Base-by-base conservation (phyloP, 148 eudicot genomes). In the Talinum fruticosum region DNA sequence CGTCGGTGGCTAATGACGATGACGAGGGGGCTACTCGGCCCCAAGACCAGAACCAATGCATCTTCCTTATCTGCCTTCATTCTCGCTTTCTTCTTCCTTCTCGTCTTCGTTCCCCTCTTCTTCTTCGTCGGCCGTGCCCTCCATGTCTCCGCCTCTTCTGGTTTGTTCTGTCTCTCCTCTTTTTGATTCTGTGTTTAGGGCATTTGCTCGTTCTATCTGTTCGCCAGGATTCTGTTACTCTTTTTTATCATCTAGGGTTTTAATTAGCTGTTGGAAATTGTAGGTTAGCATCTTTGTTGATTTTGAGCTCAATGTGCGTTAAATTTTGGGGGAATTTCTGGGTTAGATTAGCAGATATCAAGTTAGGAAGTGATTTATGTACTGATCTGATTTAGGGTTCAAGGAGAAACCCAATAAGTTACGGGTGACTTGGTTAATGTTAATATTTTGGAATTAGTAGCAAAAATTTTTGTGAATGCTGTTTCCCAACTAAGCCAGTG, bases 41-140 rank as follows among this genome's bases (percentile, higher is more conserved):
- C 84, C 74, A 85, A 79, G 81, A 80, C 69, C 75, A 89, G 86
- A 75, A 80, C 78, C 81, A 24, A 36, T 81, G 90, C 90, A 89
- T 78, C 81, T 70, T 74, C 82, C 32, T 57, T 82, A 24, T 62
- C 86, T 6, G 68, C 87, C 65, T 59, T 76, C 54, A 41, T 88
- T 74, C 81, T 90, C 34, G 79, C 82, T 66, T 57, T 91, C 82
- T 78, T 87, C 71, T 62, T 84, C 24, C 67, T 88, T 36, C 74
- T 84, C 21, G 72, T 93, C 24, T 76, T 89, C 68, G 86, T 79
- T 23, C 85, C 90, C 34, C 75, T 90, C 35, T 74, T 87, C 45
- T 85, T 93, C 80, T 86, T 90, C 65, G 78, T 83, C 75, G 86
- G 89, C 26, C 88, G 84, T 38, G 91, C 91, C 14, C 66, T 85